These are phyloP conservation scores for Eustoma russellianum DNA, from an alignment of 257 asterid species.

Conservation along the genomic window DNA sequence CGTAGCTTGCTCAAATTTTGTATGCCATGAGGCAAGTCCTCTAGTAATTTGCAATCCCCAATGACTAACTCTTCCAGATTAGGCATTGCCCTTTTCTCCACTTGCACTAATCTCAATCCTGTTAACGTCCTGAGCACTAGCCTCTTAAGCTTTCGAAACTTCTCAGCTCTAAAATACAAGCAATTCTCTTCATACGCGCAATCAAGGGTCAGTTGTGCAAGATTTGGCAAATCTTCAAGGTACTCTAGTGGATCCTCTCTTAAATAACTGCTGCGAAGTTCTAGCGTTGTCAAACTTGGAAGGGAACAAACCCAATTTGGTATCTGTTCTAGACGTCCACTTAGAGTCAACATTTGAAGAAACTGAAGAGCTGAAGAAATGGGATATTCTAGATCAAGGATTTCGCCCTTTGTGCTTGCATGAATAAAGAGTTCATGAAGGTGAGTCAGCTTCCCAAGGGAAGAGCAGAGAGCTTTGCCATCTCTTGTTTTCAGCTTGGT, in stretches of 20 bases:
- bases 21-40: slow-evolving; percentile 18
- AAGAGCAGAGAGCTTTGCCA: slow-evolving; percentile 2
- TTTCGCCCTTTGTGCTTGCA: neutral
- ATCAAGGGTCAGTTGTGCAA: neutral
- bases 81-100: slow-evolving; percentile 14
- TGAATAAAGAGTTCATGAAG: neutral
- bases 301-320: slow-evolving; percentile 19
- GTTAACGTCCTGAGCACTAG: neutral
- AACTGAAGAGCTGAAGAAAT: slow-evolving; percentile 4
- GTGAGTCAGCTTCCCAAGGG: slow-evolving; percentile 6
- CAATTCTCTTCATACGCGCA: neutral
- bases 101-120: neutral
- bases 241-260: neutral
- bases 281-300: neutral
- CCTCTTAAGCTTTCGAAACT: neutral
- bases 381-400: slow-evolving; percentile 1
- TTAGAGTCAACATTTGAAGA: neutral
- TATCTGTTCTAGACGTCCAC: slow-evolving; percentile 7
- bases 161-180: neutral
- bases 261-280: neutral
- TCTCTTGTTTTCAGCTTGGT: slow-evolving; percentile 1
- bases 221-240: slow-evolving; percentile 2
- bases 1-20: slow-evolving; percentile 5
- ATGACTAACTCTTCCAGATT: slow-evolving; percentile 8
- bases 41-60: slow-evolving; percentile 10